Conservation (phyloP, 202 grass and related monocot genomes). For the Brachypodium distachyon region DNA sequence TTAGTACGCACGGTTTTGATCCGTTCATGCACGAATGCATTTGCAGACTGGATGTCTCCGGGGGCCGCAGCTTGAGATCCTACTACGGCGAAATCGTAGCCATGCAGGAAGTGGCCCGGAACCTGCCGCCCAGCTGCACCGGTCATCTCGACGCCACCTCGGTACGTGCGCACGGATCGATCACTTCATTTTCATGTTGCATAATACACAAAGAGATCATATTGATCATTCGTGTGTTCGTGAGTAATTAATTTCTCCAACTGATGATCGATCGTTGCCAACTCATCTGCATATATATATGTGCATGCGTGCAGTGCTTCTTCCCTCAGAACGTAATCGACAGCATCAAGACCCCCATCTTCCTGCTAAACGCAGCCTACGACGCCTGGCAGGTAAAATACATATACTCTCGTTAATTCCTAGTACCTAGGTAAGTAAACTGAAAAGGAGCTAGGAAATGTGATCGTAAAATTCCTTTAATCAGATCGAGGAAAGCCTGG, state of each 20-base stretch:
- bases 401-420: no score
- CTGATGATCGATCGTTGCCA: not conserved
- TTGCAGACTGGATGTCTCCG: conserved; percentile 56
- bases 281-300: not conserved
- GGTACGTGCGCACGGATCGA: not conserved
- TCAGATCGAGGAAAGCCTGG: conserved; percentile 70
- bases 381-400: conserved; percentile 89
- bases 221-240: no score
- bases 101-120: conserved; percentile 44
- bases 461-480: not conserved
- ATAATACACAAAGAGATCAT: no score
- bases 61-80: conserved; percentile 39
- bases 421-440: not conserved
- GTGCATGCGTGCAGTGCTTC: conserved; percentile 54
- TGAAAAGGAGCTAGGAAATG: not conserved
- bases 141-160: conserved; percentile 49
- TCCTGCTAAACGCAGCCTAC: conserved; percentile 83
- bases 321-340: conserved; percentile 69
- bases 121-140: conserved; percentile 60
- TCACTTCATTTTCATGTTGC: not conserved
- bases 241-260: not conserved
- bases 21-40: no score
- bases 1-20: not conserved
- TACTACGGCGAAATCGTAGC: conserved; percentile 53
- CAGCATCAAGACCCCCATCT: conserved; percentile 56